phyloP scores from a whole-genome alignment of 75 land plant genomes.

The Isoetes taiwanensis region DNA sequence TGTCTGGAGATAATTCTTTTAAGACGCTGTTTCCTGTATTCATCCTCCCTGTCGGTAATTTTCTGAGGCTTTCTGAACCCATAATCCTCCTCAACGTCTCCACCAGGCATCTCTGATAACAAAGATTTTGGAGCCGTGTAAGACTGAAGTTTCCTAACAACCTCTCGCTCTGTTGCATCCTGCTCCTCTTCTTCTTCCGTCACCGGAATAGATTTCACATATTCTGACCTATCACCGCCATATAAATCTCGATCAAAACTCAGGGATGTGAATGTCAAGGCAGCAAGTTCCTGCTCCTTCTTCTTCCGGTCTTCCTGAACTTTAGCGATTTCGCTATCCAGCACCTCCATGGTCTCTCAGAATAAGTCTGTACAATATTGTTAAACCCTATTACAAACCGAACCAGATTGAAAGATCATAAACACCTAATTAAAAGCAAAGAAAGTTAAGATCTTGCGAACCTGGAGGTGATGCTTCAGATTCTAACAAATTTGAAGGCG shows the following conservation, averaged over 20 bases:
- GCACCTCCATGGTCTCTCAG: constrained; percentile 31
- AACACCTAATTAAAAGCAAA: no score
- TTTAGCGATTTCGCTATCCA: constrained; percentile 53
- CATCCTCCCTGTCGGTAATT: constrained; percentile 83
- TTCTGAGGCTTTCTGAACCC: constrained; percentile 71
- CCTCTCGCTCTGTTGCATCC: constrained; percentile 38
- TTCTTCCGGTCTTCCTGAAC: constrained; percentile 79
- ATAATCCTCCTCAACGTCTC: constrained; percentile 24
- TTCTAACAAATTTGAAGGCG: no score
- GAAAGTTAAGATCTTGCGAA: no score
- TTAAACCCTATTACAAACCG: no score
- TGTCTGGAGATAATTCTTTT: constrained; percentile 67
- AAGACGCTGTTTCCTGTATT: constrained; percentile 65
- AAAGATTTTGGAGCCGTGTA: constrained; percentile 75
- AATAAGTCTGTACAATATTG: no score
- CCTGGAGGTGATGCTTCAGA: no score
- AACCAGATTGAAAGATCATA: no score
- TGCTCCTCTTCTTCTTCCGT: constrained; percentile 70
- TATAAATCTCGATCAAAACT: constrained; percentile 73
- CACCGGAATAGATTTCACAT: constrained; percentile 62
- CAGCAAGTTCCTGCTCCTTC: constrained; percentile 58
- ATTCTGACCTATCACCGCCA: constrained; percentile 42
- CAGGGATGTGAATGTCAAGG: constrained; percentile 43
- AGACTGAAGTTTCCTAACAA: constrained; percentile 60
- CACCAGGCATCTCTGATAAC: constrained; percentile 46